A percentile compares a stretch with the other conserved stretches of the same genome.
phyloP scores from a whole-genome alignment of 1,284 basidiomycete genomes.

The Agaricales sp. region DNA sequence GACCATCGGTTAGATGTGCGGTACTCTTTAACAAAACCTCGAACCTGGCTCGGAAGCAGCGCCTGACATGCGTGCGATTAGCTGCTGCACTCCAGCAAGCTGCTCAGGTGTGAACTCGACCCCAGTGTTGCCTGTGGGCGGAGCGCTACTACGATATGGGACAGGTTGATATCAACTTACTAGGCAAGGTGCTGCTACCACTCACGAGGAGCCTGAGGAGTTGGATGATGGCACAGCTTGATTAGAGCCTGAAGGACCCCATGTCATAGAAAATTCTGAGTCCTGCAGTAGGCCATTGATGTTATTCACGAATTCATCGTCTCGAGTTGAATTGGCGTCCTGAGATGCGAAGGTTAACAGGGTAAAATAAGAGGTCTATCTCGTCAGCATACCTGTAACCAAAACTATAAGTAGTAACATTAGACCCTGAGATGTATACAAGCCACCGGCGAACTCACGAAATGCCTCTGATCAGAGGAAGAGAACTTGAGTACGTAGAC shows the following conservation, averaged over 20 bases:
- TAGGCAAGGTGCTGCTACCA: constrained; percentile 42
- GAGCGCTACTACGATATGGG: constrained; percentile 8
- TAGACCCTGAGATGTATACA: constrained; percentile 7
- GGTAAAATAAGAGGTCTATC: no score
- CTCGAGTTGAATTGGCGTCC: constrained; percentile 60
- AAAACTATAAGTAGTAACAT: constrained; percentile 42
- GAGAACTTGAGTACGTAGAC: constrained; percentile 75
- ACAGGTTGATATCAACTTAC: constrained; percentile 26
- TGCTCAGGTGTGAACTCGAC: constrained; percentile 42
- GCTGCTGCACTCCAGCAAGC: constrained; percentile 39
- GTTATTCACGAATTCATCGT: constrained; percentile 61
- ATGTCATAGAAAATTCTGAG: constrained; percentile 47
- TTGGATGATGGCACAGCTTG: not conserved
- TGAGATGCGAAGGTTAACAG: constrained; percentile 16
- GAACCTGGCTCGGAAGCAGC: constrained; percentile 11
- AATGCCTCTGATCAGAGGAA: constrained; percentile 71
- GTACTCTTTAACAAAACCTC: constrained; percentile 4
- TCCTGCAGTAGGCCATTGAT: constrained; percentile 59
- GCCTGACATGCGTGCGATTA: constrained; percentile 19
- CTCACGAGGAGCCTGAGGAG: constrained; percentile 34
- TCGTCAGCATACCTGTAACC: constrained; percentile 57
- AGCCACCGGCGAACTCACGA: constrained; percentile 42
- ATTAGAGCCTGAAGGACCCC: constrained; percentile 30
- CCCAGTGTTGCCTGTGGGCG: constrained; percentile 8
- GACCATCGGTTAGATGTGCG: constrained; percentile 9